These are phyloP conservation scores for Penicillium canariense DNA, from an alignment of 495 filamentous ascomycete species.

Conservation along the genomic window DNA sequence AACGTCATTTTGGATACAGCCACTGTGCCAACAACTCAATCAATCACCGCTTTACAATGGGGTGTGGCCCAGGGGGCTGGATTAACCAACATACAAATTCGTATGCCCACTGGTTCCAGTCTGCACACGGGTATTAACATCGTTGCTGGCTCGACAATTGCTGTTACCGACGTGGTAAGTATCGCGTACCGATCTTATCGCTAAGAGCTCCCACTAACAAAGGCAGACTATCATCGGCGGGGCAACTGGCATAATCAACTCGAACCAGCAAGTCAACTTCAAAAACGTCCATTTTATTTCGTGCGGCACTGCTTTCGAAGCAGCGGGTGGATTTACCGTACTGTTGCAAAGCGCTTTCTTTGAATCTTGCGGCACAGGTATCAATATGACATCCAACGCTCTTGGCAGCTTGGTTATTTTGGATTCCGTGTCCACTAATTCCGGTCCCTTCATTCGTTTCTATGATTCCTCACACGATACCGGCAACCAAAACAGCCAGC, in stretches of 20 bases:
- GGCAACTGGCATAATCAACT: slow-evolving; percentile 45
- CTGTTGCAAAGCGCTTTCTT: slow-evolving; percentile 40
- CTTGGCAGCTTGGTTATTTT: slow-evolving; percentile 54
- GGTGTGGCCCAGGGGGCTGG: slow-evolving; percentile 68
- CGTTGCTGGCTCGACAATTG: slow-evolving; percentile 43
- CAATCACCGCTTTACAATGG: slow-evolving; percentile 55
- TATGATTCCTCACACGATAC: slow-evolving; percentile 41
- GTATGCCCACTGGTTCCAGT: slow-evolving; percentile 55
- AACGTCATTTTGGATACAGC: slow-evolving; percentile 45
- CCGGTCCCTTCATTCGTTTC: slow-evolving; percentile 50
- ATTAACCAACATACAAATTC: slow-evolving; percentile 69
- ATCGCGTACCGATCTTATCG: background rate
- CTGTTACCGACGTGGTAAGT: slow-evolving; percentile 49
- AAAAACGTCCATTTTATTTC: slow-evolving; percentile 45
- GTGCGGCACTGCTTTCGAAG: slow-evolving; percentile 38
- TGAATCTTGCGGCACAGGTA: slow-evolving; percentile 30
- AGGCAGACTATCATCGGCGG: slow-evolving; percentile 48
- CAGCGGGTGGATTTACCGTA: slow-evolving; percentile 39
- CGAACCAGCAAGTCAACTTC: slow-evolving; percentile 54
- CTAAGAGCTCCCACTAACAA: slow-evolving; percentile 11
- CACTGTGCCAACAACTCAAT: slow-evolving; percentile 17
- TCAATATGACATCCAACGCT: slow-evolving; percentile 34
- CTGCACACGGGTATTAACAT: slow-evolving; percentile 54
- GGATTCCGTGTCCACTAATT: slow-evolving; percentile 40
- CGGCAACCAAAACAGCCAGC: slow-evolving; percentile 32